Evolutionary conservation across 2,329 filamentous ascomycete species (phyloP).

Genomic region (Hypoxylon sp.): DNA sequence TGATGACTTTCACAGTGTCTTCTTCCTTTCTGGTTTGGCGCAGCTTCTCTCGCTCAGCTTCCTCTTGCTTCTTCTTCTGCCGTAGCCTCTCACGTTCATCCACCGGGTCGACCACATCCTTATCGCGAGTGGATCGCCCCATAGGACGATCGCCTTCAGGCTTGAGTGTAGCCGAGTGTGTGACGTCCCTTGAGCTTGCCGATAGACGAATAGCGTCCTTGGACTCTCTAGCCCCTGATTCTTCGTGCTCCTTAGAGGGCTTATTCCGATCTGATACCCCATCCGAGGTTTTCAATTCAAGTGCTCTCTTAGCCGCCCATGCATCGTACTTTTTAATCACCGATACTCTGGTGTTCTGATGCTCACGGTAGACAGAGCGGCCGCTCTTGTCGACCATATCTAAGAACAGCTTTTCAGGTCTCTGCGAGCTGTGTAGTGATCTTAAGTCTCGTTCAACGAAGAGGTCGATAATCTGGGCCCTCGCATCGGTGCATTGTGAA

Average conservation of each 20-base stretch:
- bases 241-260: background rate
- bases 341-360: conserved; percentile 12
- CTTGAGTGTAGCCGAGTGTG: background rate
- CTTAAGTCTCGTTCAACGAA: conserved; percentile 6
- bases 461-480: conserved; percentile 3
- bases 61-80: conserved; percentile 10
- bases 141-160: background rate
- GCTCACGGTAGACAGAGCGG: conserved; percentile 7
- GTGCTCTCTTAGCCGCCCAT: background rate
- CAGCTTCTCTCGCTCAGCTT: conserved; percentile 9
- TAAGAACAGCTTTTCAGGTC: background rate
- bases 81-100: conserved; percentile 17
- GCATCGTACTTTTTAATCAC: conserved; percentile 1
- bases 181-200: background rate
- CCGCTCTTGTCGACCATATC: conserved; percentile 1
- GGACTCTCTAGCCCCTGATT: background rate
- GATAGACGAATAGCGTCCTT: background rate
- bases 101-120: background rate
- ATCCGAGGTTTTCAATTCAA: background rate
- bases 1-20: background rate
- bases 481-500: conserved; percentile 7
- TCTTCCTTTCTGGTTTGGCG: background rate
- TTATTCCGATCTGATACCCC: background rate
- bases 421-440: background rate
- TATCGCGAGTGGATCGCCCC: background rate